These are phyloP conservation scores for Cladosporium austrohemisphaericum DNA, from an alignment of 2,329 filamentous ascomycete species.

Conservation along the genomic window DNA sequence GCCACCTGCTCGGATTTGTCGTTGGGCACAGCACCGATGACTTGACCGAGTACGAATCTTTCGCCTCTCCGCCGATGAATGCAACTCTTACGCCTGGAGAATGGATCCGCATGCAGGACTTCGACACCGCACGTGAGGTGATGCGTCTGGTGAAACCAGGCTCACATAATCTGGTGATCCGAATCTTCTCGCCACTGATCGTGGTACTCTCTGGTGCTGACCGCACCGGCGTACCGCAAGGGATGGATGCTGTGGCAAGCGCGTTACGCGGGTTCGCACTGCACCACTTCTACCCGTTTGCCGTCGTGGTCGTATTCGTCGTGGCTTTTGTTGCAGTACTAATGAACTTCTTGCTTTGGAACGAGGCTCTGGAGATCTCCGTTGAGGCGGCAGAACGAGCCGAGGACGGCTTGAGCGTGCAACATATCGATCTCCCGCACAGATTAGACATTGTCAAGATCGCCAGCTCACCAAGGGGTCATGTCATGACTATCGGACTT, in stretches of 20 bases:
- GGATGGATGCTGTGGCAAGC: constrained; percentile 50
- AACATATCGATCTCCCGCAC: constrained; percentile 61
- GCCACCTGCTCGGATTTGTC: constrained; percentile 30
- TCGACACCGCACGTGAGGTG: constrained; percentile 72
- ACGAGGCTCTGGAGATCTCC: constrained; percentile 47
- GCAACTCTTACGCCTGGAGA: constrained; percentile 72
- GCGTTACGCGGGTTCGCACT: constrained; percentile 47
- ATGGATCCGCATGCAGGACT: constrained; percentile 74
- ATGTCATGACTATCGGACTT: constrained; percentile 65
- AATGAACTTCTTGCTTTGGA: constrained; percentile 71
- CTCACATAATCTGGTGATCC: constrained; percentile 67
- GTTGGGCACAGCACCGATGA: constrained; percentile 18
- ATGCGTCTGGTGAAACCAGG: constrained; percentile 71
- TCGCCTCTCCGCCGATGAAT: constrained; percentile 58
- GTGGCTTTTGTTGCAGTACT: constrained; percentile 64
- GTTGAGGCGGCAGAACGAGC: constrained; percentile 47
- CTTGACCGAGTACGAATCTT: constrained; percentile 26
- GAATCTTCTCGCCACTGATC: constrained; percentile 70
- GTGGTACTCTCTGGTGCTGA: constrained; percentile 68
- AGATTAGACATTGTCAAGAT: constrained; percentile 66
- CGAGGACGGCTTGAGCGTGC: constrained; percentile 55
- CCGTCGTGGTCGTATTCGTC: constrained; percentile 60
- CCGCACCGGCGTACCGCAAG: constrained; percentile 53
- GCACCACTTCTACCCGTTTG: constrained; percentile 67
- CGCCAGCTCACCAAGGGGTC: constrained; percentile 58